Conservation (phyloP, 805 yeast genomes). For the Candida insectalens region DNA sequence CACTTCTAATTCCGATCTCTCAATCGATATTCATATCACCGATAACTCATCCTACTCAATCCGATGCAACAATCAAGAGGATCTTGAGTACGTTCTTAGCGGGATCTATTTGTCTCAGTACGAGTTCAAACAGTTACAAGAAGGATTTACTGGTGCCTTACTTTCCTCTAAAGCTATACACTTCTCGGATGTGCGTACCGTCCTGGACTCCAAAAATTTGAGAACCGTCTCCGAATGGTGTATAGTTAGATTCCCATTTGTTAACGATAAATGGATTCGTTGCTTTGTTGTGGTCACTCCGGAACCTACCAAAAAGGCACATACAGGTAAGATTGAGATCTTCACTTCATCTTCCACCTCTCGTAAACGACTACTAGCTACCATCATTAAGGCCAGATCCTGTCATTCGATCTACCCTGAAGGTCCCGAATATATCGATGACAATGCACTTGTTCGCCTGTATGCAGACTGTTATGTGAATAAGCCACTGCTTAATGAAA, state of each 20-base stretch:
- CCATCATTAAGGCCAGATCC: slow-evolving; percentile 33
- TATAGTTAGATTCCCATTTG: slow-evolving; percentile 48
- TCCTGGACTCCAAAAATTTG: slow-evolving; percentile 40
- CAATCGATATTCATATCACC: slow-evolving; percentile 18
- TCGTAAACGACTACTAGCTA: slow-evolving; percentile 43
- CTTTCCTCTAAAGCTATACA: slow-evolving; percentile 47
- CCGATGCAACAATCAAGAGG: slow-evolving; percentile 16
- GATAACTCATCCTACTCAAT: slow-evolving; percentile 15
- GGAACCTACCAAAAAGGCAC: background rate
- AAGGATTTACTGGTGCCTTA: slow-evolving; percentile 57
- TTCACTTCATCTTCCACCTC: slow-evolving; percentile 37
- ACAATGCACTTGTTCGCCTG: slow-evolving; percentile 44
- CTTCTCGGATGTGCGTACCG: slow-evolving; percentile 48
- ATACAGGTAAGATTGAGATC: slow-evolving; percentile 41
- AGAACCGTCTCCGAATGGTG: slow-evolving; percentile 47
- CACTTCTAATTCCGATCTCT: slow-evolving; percentile 6
- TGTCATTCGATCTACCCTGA: slow-evolving; percentile 54
- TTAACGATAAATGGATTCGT: slow-evolving; percentile 49
- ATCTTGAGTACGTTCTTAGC: slow-evolving; percentile 26
- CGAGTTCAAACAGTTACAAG: slow-evolving; percentile 48
- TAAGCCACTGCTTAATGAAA: slow-evolving; percentile 19
- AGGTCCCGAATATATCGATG: slow-evolving; percentile 44
- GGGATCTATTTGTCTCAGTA: slow-evolving; percentile 45
- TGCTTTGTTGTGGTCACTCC: slow-evolving; percentile 44
- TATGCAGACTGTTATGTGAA: slow-evolving; percentile 45